Evolutionary conservation across 805 yeast genomes (phyloP), one percentile per base, ranked within the genome.

Genomic region (Isabelozyma heimii): DNA sequence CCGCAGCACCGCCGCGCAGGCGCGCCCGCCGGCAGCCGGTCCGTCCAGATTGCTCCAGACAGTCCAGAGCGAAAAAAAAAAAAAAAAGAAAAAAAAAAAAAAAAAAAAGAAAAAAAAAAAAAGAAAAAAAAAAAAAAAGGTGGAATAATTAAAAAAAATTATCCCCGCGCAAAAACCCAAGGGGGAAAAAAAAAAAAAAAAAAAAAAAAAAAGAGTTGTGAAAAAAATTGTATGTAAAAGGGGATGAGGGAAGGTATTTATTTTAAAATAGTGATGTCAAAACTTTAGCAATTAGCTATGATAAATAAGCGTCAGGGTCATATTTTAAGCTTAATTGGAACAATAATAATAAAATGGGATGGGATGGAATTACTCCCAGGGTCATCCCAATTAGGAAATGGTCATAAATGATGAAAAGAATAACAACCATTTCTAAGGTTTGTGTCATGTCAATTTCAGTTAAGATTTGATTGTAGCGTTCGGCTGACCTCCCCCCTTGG

Each of bases 151-250:
- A n/a, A n/a, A n/a, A n/a, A n/a, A n/a, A n/a, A n/a, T n/a, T n/a
- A n/a, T n/a, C n/a, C n/a, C n/a, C n/a, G n/a, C n/a, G n/a, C n/a
- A n/a, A n/a, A n/a, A n/a, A n/a, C n/a, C n/a, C n/a, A n/a, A n/a
- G n/a, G n/a, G n/a, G n/a, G n/a, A n/a, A n/a, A n/a, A n/a, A n/a
- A 8, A 27, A 39, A 45, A 39, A 45, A 45, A 24, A 45, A 20
- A 39, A 45, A 30, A 17, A 38, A 12, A 24, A 30, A 26, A 42
- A 20, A 43, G 17, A 15, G 27, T 10, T 28, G 24, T 20, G 24
- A 20, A 28, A 14, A 14, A 28, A 40, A 33, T 13, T 37, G 4
- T n/a, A 37, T 9, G n/a, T 20, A 20, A 20, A 30, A 30, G 35
- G 35, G 35, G 35, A 30, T 30, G 35, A 13, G 35, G 35, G 35